Evolutionary conservation across 345 rosid species (phyloP), one percentile per base, ranked within the genome.

Genomic region (Cochlearia excelsa): DNA sequence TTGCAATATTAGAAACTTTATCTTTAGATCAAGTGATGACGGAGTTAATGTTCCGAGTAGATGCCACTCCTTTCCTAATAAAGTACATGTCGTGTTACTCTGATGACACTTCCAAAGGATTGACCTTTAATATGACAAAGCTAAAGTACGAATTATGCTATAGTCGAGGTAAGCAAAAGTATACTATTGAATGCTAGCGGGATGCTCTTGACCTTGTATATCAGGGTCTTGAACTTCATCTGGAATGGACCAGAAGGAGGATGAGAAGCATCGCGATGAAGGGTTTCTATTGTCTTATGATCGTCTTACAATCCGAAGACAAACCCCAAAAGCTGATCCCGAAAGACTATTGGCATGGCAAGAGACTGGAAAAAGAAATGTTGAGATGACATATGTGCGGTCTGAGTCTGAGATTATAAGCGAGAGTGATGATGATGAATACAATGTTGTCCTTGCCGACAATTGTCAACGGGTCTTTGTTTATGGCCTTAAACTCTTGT

Each of bases 361-460:
- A 84, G 97, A 84, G 81, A 90, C 92, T 84, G 97, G 97, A 61
- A 85, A 90, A 78, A 85, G 79, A 81, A 89, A 89, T 77, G 77
- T 77, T 75, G 97, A 90, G 85, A 82, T 85, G 94, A 90, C 92
- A 8, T 81, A 79, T 75, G 95, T 90, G 61, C 80, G 97, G 73
- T 93, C 99, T 40, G 99, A 87, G 77, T 89, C 87, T 69, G 99
- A 90, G 75, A 85, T 85, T 65, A 95, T 92, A 59, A 89, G 97
- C 67, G 99, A 90, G 75, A 87, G 96, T 78, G 97, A 93, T 66
- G 99, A 93, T 57, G 99, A 93, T 72, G 99, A 97, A 56, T 93
- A 74, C 78, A 89, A 89, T 78, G 95, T 89, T 70, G 79, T 93
- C 55, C 81, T 89, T 60, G 97, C 99, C 73, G 96, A 93, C 75